Conservation (phyloP, 106 monocot genomes). For the Narthecium ossifragum region DNA sequence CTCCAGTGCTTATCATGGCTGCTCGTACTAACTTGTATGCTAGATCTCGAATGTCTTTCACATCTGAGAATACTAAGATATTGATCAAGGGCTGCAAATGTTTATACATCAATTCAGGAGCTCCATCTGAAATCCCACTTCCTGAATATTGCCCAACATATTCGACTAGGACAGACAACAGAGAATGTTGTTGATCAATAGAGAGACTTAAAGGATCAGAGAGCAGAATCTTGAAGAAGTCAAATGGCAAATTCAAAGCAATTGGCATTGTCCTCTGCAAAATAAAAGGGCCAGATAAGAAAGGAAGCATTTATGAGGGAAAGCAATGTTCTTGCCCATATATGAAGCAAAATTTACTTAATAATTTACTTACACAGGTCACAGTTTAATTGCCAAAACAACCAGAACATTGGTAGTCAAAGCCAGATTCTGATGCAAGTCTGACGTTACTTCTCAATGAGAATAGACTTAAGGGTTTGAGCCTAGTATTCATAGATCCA, state of each 20-base stretch:
- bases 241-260: constrained; percentile 74
- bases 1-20: constrained; percentile 90
- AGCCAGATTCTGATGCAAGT: too few species aligned
- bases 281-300: too few species aligned
- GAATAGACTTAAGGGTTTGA: too few species aligned
- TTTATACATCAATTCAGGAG: constrained; percentile 69
- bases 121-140: constrained; percentile 15
- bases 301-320: too few species aligned
- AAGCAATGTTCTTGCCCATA: too few species aligned
- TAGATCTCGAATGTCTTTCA: constrained; percentile 27
- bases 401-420: too few species aligned
- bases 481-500: too few species aligned
- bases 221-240: constrained; percentile 82
- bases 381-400: too few species aligned
- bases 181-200: constrained; percentile 42
- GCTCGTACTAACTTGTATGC: constrained; percentile 60
- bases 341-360: too few species aligned
- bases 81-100: constrained; percentile 62
- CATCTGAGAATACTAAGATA: constrained; percentile 46
- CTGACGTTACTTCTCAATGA: too few species aligned
- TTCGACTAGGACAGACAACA: constrained; percentile 74
- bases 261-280: constrained; percentile 66
- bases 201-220: constrained; percentile 53
- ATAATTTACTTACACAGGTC: too few species aligned
- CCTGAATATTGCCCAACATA: constrained; percentile 30